Conservation (phyloP, 257 asterid species). For the Salvia hispanica region DNA sequence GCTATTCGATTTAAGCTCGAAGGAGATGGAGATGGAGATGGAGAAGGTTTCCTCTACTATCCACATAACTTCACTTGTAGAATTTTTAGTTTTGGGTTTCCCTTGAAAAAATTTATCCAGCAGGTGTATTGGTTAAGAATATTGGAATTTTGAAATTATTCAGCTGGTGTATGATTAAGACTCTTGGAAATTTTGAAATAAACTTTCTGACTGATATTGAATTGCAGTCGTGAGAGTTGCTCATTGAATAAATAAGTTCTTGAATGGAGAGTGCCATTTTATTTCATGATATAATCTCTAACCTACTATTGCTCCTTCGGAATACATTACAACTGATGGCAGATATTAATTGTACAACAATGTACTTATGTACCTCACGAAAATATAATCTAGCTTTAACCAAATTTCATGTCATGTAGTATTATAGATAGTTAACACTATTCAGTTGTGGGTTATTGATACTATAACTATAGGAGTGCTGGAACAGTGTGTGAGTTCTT, state of each 20-base stretch:
- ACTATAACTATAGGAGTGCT: too few relatives aligned
- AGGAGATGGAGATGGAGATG: not conserved
- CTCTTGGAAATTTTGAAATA: not conserved
- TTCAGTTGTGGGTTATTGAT: too few relatives aligned
- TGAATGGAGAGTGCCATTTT: not conserved
- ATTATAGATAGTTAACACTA: too few relatives aligned
- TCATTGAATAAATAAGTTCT: not conserved
- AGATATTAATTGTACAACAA: too few relatives aligned
- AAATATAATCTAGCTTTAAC: too few relatives aligned
- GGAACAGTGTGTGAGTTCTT: too few relatives aligned
- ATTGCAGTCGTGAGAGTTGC: not conserved
- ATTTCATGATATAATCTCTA: too few relatives aligned
- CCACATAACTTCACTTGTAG: constrained; percentile 1
- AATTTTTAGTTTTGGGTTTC: constrained; percentile 8
- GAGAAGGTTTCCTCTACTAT: not conserved
- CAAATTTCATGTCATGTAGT: too few relatives aligned
- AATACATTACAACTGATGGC: too few relatives aligned
- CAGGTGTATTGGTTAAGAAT: not conserved
- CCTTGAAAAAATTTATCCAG: not conserved
- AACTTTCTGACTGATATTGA: constrained; percentile 1
- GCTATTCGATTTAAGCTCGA: not conserved
- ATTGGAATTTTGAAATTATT: not conserved
- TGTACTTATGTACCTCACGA: too few relatives aligned
- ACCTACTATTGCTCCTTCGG: too few relatives aligned
- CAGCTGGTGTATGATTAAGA: not conserved